A percentile compares a stretch with the other conserved stretches of the same genome.
Conservation (phyloP, 495 filamentous ascomycete genomes). For the Penicillium coffeae region DNA sequence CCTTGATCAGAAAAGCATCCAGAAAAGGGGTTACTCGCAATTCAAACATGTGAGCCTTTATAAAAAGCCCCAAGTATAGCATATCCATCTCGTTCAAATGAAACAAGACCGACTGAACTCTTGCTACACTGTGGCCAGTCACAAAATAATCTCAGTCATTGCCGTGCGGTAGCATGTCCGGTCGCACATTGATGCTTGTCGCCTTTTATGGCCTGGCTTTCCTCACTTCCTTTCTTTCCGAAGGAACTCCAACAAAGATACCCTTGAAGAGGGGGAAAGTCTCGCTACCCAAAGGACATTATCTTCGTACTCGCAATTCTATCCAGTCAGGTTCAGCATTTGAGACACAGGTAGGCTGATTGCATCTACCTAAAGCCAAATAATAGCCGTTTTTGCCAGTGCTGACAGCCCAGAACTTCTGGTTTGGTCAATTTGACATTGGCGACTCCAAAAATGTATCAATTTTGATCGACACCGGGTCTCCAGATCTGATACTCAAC, state of each 20-base stretch:
- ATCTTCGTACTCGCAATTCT: not conserved
- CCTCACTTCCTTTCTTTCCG: not conserved
- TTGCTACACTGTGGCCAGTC: no score
- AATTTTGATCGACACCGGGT: constrained; percentile 12
- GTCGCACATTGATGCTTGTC: not conserved
- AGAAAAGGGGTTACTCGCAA: no score
- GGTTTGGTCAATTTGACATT: constrained; percentile 4
- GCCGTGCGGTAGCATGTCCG: no score
- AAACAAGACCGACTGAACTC: no score
- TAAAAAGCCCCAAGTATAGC: no score
- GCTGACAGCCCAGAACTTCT: not conserved
- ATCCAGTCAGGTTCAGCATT: not conserved
- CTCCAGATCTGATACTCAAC: constrained; percentile 13
- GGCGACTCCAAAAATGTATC: constrained; percentile 4
- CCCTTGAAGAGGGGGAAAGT: not conserved
- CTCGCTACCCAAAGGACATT: not conserved
- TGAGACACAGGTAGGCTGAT: not conserved
- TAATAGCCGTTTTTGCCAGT: not conserved
- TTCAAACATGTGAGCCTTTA: no score
- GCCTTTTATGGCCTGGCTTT: not conserved
- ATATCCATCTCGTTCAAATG: no score
- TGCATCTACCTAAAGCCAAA: not conserved
- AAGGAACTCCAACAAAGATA: not conserved
- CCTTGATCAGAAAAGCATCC: no score
- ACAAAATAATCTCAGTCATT: no score